Percentiles rank a stretch among this genome's conserved stretches.
phyloP scores from a whole-genome alignment of 228 moss, liverwort and hornwort genomes.

The Sphagnum fallax region DNA sequence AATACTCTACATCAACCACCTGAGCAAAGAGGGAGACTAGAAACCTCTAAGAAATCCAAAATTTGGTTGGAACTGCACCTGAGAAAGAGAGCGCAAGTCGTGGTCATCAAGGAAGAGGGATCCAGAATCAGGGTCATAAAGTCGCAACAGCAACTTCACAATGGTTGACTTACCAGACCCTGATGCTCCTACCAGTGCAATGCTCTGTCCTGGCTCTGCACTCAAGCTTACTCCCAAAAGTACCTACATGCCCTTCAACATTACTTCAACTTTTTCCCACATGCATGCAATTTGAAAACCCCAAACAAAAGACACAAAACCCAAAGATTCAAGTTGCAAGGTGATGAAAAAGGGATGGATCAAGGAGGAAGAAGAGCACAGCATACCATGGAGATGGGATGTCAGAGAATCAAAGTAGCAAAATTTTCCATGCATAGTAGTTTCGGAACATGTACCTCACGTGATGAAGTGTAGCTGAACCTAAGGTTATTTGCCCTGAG shows the following conservation, averaged over 20 bases:
- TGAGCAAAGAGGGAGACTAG: no score
- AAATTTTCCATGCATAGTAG: no score
- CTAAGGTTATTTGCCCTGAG: conserved; percentile 64
- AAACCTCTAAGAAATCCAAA: no score
- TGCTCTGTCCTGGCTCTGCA: conserved; percentile 86
- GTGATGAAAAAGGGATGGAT: not conserved
- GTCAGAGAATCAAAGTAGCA: no score
- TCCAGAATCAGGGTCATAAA: conserved; percentile 83
- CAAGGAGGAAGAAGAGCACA: no score
- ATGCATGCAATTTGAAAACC: not conserved
- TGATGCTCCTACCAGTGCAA: conserved; percentile 87
- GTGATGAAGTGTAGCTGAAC: conserved; percentile 79
- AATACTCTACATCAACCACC: no score
- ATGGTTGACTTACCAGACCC: conserved; percentile 96
- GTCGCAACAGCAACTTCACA: conserved; percentile 79
- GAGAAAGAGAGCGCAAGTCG: conserved; percentile 68
- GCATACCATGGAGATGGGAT: no score
- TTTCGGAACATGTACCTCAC: conserved; percentile 43
- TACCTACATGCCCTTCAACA: conserved; percentile 38
- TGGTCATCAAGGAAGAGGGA: conserved; percentile 65
- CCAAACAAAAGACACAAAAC: not conserved
- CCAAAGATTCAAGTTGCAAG: not conserved
- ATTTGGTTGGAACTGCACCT: conserved; percentile 28
- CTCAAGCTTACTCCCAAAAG: conserved; percentile 69
- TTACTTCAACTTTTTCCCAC: not conserved